Conservation (phyloP, 345 rosid genomes). For the Psidium friedrichsthalianum region DNA sequence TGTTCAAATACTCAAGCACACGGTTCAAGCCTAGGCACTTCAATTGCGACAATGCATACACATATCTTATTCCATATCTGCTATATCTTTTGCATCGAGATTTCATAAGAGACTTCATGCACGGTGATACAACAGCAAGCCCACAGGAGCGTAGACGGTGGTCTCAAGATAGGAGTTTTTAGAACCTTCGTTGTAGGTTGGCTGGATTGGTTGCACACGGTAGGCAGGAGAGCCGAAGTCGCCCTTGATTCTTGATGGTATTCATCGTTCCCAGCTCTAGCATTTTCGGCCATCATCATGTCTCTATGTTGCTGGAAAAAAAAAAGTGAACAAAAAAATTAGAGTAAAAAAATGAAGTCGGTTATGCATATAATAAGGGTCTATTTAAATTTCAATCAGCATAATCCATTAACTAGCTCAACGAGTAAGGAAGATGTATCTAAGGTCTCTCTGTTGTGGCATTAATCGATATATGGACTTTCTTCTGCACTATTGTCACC, state of each 20-base stretch:
- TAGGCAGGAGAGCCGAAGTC: not conserved
- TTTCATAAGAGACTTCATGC: not conserved
- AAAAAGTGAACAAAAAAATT: not conserved
- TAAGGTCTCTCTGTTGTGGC: not conserved
- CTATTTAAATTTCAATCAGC: not conserved
- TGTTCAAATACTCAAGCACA: not conserved
- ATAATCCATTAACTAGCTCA: not conserved
- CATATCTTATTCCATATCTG: not conserved
- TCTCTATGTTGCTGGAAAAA: not conserved
- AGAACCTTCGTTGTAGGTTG: not conserved
- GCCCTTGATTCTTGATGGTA: not conserved
- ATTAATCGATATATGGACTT: not conserved
- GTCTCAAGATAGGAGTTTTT: not conserved
- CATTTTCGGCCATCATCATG: not conserved
- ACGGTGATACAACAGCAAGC: not conserved
- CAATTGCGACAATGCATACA: not conserved
- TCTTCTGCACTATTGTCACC: not conserved
- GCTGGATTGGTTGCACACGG: conserved; percentile 1
- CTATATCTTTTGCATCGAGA: not conserved
- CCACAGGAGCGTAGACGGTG: not conserved
- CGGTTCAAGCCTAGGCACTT: not conserved
- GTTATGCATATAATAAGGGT: not conserved
- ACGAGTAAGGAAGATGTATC: not conserved
- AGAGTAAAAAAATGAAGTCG: not conserved
- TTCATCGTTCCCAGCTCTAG: not conserved